A percentile compares a stretch with the other conserved stretches of the same genome.
These are phyloP conservation scores for Nothopassalora personata DNA, from an alignment of 2,329 filamentous ascomycete genomes.

Conservation along the genomic window DNA sequence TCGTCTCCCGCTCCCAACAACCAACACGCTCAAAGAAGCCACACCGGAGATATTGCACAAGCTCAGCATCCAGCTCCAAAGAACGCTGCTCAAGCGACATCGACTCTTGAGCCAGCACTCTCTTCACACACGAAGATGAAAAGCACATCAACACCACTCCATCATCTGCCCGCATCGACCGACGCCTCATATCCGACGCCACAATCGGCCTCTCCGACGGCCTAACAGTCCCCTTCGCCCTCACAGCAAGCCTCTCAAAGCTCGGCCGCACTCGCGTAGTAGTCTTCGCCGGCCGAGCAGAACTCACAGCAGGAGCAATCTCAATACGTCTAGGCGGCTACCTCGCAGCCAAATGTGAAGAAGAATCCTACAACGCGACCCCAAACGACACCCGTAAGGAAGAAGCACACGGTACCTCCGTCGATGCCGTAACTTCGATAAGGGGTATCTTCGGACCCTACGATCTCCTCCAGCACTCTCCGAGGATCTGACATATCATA, in stretches of 20 bases:
- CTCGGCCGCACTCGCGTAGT: constrained; percentile 36
- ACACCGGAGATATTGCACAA: neutral
- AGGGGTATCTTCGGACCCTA: constrained; percentile 39
- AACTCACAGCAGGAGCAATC: constrained; percentile 38
- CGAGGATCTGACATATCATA: constrained; percentile 19
- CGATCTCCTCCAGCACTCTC: constrained; percentile 27
- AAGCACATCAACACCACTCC: neutral
- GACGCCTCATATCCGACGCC: constrained; percentile 42
- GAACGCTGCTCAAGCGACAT: constrained; percentile 11
- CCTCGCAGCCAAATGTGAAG: constrained; percentile 46
- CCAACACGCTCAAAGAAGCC: constrained; percentile 7
- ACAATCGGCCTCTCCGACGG: constrained; percentile 40
- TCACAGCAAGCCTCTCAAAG: constrained; percentile 38
- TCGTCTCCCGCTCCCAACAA: constrained; percentile 7
- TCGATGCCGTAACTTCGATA: constrained; percentile 37
- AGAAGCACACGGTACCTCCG: constrained; percentile 32
- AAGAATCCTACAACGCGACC: constrained; percentile 44
- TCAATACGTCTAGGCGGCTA: constrained; percentile 40
- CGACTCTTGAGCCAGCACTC: constrained; percentile 19
- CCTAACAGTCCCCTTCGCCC: constrained; percentile 39
- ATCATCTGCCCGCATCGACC: constrained; percentile 16
- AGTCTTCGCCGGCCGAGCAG: constrained; percentile 37
- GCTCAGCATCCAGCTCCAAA: neutral
- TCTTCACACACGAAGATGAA: neutral
- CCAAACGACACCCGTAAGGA: constrained; percentile 38